Conservation (phyloP, 805 yeast genomes). For the baker's yeast (Saccharomyces cerevisiae) region DNA sequence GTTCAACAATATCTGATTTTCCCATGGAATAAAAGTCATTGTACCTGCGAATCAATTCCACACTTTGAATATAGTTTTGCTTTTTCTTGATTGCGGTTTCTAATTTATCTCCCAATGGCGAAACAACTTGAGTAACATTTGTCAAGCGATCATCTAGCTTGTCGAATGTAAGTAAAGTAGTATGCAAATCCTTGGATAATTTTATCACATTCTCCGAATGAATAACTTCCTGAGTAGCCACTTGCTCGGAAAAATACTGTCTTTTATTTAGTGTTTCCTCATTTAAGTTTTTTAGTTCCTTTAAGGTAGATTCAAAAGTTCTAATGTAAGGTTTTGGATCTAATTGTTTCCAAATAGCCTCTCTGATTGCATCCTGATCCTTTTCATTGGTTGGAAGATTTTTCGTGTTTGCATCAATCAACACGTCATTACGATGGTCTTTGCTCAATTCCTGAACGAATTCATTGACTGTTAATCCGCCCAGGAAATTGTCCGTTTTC, state of each 20-base stretch:
- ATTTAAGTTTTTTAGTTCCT: constrained; percentile 56
- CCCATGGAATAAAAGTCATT: constrained; percentile 54
- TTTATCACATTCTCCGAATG: constrained; percentile 62
- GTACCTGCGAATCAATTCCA: constrained; percentile 67
- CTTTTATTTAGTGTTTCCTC: constrained; percentile 48
- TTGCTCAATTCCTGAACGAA: constrained; percentile 73
- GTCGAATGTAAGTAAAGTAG: constrained; percentile 18
- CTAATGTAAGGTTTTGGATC: constrained; percentile 94
- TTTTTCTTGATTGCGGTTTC: constrained; percentile 62
- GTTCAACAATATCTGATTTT: constrained; percentile 47
- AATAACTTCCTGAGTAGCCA: constrained; percentile 50
- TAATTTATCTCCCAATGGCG: constrained; percentile 62
- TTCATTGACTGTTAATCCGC: constrained; percentile 64
- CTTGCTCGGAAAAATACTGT: constrained; percentile 45
- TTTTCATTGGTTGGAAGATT: background rate
- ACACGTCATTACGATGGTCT: constrained; percentile 35
- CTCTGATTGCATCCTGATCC: constrained; percentile 1
- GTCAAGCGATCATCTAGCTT: constrained; percentile 28
- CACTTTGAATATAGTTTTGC: constrained; percentile 63
- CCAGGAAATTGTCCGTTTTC: constrained; percentile 54
- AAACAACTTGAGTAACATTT: constrained; percentile 49
- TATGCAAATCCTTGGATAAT: constrained; percentile 16
- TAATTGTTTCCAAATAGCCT: constrained; percentile 28
- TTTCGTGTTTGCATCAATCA: background rate
- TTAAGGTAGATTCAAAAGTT: constrained; percentile 78